phyloP scores from a whole-genome alignment of 2,329 filamentous ascomycete genomes.

The Orbilia brochopaga region DNA sequence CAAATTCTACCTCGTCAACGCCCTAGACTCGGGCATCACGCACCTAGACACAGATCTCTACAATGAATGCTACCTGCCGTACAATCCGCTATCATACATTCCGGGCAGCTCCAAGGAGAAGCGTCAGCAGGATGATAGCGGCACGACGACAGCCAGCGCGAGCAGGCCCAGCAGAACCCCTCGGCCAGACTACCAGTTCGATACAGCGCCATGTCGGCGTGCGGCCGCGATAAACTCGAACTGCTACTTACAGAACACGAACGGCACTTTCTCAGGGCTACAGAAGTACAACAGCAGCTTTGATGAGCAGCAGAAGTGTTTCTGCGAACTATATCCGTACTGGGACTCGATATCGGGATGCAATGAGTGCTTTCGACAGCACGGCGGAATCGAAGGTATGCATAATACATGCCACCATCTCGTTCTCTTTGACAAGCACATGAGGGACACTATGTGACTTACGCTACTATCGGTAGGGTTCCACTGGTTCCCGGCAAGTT shows the following conservation, averaged over 20 bases:
- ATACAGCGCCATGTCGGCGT: slow-evolving; percentile 25
- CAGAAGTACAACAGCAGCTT: slow-evolving; percentile 26
- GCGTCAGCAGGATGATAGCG: background rate
- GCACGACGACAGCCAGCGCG: background rate
- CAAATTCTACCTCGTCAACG: slow-evolving; percentile 25
- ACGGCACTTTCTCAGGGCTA: slow-evolving; percentile 33
- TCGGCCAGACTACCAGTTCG: slow-evolving; percentile 25
- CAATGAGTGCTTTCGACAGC: slow-evolving; percentile 31
- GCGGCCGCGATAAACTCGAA: slow-evolving; percentile 37
- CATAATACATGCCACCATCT: too few relatives aligned
- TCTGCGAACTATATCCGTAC: slow-evolving; percentile 36
- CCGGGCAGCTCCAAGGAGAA: background rate
- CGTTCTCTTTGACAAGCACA: too few relatives aligned
- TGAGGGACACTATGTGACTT: too few relatives aligned
- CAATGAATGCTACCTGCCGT: slow-evolving; percentile 35
- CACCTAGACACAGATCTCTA: slow-evolving; percentile 39
- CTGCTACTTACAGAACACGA: slow-evolving; percentile 41
- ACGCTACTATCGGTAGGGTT: too few relatives aligned
- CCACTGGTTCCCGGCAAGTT: slow-evolving; percentile 32
- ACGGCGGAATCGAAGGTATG: slow-evolving; percentile 45
- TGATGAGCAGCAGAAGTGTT: slow-evolving; percentile 34
- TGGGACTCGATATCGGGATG: slow-evolving; percentile 39
- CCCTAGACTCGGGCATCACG: slow-evolving; percentile 27
- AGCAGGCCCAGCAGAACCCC: background rate
- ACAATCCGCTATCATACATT: slow-evolving; percentile 7